Percentiles rank a stretch among this genome's conserved stretches.
Evolutionary conservation across 2,329 filamentous ascomycete genomes (phyloP).

Genomic region (Escovopsis weberi): DNA sequence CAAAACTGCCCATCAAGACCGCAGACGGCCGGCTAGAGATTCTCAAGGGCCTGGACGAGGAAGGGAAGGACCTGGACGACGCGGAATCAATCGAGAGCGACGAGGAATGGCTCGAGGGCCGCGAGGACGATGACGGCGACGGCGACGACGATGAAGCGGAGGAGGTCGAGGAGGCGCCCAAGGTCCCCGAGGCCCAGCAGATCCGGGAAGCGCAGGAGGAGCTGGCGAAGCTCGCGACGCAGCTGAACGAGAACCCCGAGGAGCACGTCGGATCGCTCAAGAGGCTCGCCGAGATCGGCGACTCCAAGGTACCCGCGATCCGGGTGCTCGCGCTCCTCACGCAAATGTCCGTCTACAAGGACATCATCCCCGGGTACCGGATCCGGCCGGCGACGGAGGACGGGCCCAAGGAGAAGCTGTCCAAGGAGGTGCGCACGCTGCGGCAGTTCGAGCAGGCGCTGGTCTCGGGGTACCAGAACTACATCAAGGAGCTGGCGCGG

Average conservation of each 20-base stretch:
- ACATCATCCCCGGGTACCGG: slow-evolving; percentile 89
- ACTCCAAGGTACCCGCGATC: slow-evolving; percentile 55
- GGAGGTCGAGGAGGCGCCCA: slow-evolving; percentile 39
- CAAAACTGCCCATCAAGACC: slow-evolving; percentile 74
- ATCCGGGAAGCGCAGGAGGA: slow-evolving; percentile 84
- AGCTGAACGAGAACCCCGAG: slow-evolving; percentile 85
- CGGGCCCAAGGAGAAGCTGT: slow-evolving; percentile 62
- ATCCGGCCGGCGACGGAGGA: slow-evolving; percentile 73
- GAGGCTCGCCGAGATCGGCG: slow-evolving; percentile 57
- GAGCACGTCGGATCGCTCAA: slow-evolving; percentile 74
- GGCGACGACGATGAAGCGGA: slow-evolving; percentile 14
- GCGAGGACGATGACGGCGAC: slow-evolving; percentile 26
- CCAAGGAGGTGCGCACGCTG: slow-evolving; percentile 77
- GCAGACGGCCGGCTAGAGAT: slow-evolving; percentile 58
- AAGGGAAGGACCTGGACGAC: slow-evolving; percentile 46
- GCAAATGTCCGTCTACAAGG: slow-evolving; percentile 83
- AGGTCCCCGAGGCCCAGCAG: slow-evolving; percentile 62
- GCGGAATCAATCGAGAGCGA: slow-evolving; percentile 41
- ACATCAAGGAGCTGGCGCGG: slow-evolving; percentile 60
- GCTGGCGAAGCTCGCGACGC: slow-evolving; percentile 63
- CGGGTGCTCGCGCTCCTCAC: slow-evolving; percentile 78
- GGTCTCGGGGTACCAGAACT: slow-evolving; percentile 70
- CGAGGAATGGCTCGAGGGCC: slow-evolving; percentile 48
- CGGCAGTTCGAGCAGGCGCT: slow-evolving; percentile 79
- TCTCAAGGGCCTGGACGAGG: slow-evolving; percentile 37